These are phyloP conservation scores for Solanum hybrid DNA, from an alignment of 305 asterid genomes.

Conservation along the genomic window DNA sequence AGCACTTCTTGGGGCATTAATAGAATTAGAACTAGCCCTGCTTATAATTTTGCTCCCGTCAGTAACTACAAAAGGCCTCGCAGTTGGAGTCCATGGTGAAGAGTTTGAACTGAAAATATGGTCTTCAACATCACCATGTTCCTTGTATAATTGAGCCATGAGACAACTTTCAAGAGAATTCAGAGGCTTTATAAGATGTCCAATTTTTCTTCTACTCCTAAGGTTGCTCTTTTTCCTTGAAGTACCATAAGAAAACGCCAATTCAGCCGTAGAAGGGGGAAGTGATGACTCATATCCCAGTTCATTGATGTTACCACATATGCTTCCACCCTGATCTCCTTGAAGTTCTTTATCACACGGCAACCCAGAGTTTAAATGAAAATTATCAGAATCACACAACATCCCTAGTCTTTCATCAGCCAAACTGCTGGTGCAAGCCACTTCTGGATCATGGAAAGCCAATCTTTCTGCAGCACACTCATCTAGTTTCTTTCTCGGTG, in stretches of 20 bases:
- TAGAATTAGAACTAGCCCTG: constrained; percentile 21
- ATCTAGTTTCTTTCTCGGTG: constrained; percentile 13
- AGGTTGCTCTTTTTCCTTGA: constrained; percentile 35
- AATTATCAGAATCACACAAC: neutral
- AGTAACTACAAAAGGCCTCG: constrained; percentile 44
- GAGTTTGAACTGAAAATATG: constrained; percentile 19
- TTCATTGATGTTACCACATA: constrained; percentile 18
- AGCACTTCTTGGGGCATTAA: constrained; percentile 11
- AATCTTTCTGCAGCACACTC: constrained; percentile 11
- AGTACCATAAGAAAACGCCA: constrained; percentile 37
- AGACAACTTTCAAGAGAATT: constrained; percentile 80
- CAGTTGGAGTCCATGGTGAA: constrained; percentile 25
- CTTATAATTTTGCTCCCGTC: constrained; percentile 54
- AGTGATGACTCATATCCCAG: constrained; percentile 15
- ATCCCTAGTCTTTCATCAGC: constrained; percentile 11
- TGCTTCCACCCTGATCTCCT: constrained; percentile 17
- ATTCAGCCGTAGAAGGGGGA: constrained; percentile 30
- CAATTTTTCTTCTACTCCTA: constrained; percentile 35
- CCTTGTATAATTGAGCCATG: constrained; percentile 67
- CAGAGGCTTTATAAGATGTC: constrained; percentile 35
- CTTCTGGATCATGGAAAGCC: constrained; percentile 7
- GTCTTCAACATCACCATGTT: constrained; percentile 38
- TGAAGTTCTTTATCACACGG: constrained; percentile 15
- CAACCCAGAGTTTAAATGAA: constrained; percentile 4
- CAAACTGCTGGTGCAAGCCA: constrained; percentile 24